Conservation (phyloP, 768 basidiomycete genomes). For the Suillus weaverae region DNA sequence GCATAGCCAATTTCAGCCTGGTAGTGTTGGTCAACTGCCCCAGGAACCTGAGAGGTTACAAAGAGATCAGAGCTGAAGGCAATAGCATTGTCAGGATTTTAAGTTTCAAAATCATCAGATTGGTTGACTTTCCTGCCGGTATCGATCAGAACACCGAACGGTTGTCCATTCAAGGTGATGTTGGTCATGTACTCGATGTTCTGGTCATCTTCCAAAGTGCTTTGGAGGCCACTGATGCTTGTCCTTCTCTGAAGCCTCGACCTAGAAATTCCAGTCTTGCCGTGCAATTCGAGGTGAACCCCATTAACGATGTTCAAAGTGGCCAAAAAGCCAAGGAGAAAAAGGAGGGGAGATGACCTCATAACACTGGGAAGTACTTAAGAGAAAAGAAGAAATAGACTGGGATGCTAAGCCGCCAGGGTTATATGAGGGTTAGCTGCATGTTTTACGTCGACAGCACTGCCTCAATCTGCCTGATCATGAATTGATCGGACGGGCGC, state of each 20-base stretch:
- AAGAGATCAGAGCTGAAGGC: slow-evolving; percentile 62
- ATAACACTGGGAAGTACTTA: slow-evolving; percentile 10
- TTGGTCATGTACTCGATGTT: slow-evolving; percentile 40
- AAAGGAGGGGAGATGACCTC: slow-evolving; percentile 8
- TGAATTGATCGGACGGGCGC: neutral
- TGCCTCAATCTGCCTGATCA: neutral
- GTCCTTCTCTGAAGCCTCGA: slow-evolving; percentile 24
- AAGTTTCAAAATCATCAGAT: slow-evolving; percentile 28
- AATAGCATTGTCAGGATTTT: slow-evolving; percentile 36
- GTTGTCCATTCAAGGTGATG: slow-evolving; percentile 38
- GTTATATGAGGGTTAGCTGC: neutral
- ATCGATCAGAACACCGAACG: slow-evolving; percentile 40
- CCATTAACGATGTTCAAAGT: slow-evolving; percentile 10
- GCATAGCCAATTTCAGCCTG: slow-evolving; percentile 51
- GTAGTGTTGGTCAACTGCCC: slow-evolving; percentile 39
- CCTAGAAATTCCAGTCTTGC: slow-evolving; percentile 12
- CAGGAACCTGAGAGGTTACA: slow-evolving; percentile 47
- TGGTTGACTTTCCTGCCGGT: slow-evolving; percentile 42
- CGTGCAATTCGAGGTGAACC: slow-evolving; percentile 17
- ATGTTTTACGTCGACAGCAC: neutral
- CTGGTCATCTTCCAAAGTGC: slow-evolving; percentile 27
- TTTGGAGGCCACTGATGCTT: slow-evolving; percentile 27
- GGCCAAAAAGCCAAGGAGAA: slow-evolving; percentile 15
- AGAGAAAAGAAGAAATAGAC: neutral
- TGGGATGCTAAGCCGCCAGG: too few relatives aligned